Base-by-base conservation (phyloP, 805 yeast species). In the Metschnikowia gruessii region DNA sequence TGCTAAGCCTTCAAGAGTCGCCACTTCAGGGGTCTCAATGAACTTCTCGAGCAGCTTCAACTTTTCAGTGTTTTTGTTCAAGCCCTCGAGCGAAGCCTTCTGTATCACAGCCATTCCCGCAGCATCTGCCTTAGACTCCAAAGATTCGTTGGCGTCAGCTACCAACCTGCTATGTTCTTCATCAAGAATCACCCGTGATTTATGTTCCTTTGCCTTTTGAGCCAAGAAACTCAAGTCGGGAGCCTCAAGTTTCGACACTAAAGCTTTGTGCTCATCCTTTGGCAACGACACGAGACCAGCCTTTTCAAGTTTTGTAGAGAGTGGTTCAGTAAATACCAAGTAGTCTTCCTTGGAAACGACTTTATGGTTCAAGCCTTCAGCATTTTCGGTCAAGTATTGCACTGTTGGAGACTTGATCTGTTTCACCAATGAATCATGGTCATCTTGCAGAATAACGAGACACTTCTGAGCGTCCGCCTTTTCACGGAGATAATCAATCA, bases 321-420 rank as follows among this genome's bases (percentile, higher is more conserved):
- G 44, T 16, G 56, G 53, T 29, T 44, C 49, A 2, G 17, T 35
- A 2, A 22, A 22, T 6, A 17, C 17, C 4, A 8, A 18, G 11
- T 44, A 39, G 24, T 40, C 37, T 3, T 48, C 52, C 4, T 40
- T 30, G 1, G 53, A 10, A 17, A 58, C 52, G 3, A 54, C 15
- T 2, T 10, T 40, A n/a, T 50, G 48, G 11, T 40, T 41, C 11
- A 37, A 21, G 8, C 48, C 43, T 8, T 55, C 33, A 4, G 72
- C 65, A 16, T 57, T 61, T 15, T 56, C 52, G n/a, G 51, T 55
- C 35, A 66, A 46, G 19, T 59, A 53, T 4, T 57, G 56, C 5
- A 63, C 24, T 2, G 55, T 52, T 1, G 67, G 67, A 9, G 43
- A 21, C 31, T 29, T 37, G n/a, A 51, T 47, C n/a, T 48, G 49